Conservation (phyloP, 2,329 filamentous ascomycete species). For the Lasiodiplodia sp. region DNA sequence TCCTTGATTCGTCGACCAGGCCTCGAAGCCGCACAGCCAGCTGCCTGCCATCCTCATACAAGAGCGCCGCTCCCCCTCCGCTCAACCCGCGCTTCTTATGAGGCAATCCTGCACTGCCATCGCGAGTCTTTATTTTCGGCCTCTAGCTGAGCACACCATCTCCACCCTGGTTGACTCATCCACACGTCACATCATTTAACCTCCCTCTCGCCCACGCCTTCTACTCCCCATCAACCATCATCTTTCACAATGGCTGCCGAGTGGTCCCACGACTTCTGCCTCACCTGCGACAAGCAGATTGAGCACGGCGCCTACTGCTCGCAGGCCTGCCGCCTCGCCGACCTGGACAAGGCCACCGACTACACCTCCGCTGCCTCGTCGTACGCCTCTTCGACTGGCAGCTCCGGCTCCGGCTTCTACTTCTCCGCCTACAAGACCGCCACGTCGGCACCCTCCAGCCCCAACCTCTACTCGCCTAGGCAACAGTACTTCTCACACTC, state of each 20-base stretch:
- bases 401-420: slow-evolving; percentile 65
- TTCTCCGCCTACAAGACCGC: slow-evolving; percentile 69
- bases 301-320: slow-evolving; percentile 84
- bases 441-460: slow-evolving; percentile 56
- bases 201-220: neutral
- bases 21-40: slow-evolving; percentile 23
- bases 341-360: slow-evolving; percentile 76
- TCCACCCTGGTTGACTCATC: slow-evolving; percentile 28
- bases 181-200: slow-evolving; percentile 6
- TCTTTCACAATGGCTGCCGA: slow-evolving; percentile 47
- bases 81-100: slow-evolving; percentile 14
- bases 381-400: slow-evolving; percentile 59
- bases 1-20: slow-evolving; percentile 20
- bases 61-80: slow-evolving; percentile 27
- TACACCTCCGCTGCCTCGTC: slow-evolving; percentile 60
- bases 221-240: neutral
- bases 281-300: slow-evolving; percentile 90
- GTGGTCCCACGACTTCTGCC: slow-evolving; percentile 92
- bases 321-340: slow-evolving; percentile 85
- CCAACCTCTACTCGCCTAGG: slow-evolving; percentile 41
- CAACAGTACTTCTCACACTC: slow-evolving; percentile 46
- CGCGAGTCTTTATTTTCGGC: neutral
- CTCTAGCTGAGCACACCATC: slow-evolving; percentile 26
- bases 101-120: slow-evolving; percentile 20
- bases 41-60: slow-evolving; percentile 29